A percentile compares a stretch with the other conserved stretches of the same genome.
These are phyloP conservation scores for Alternaria conjuncta DNA, from an alignment of 2,329 filamentous ascomycete genomes.

Conservation along the genomic window DNA sequence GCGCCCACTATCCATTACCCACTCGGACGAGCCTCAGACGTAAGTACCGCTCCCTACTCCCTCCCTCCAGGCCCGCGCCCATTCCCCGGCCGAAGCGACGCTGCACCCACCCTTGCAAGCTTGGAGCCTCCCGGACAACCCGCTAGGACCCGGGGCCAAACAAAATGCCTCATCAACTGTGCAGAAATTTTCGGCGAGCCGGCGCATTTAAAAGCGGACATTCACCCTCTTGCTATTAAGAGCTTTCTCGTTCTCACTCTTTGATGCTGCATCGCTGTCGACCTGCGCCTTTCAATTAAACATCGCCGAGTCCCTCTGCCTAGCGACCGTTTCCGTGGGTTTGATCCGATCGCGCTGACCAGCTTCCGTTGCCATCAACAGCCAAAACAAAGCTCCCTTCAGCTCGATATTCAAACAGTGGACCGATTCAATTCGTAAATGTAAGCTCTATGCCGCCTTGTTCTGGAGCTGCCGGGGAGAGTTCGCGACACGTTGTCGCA, in stretches of 20 bases:
- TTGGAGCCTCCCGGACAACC: conserved; percentile 31
- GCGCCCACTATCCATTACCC: neutral
- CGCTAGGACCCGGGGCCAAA: conserved; percentile 40
- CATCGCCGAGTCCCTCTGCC: conserved; percentile 29
- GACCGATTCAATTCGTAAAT: conserved; percentile 37
- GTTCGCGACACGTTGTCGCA: conserved; percentile 10
- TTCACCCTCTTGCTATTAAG: conserved; percentile 24
- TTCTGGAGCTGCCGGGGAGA: conserved; percentile 24
- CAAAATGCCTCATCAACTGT: conserved; percentile 45
- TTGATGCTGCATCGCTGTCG: conserved; percentile 40
- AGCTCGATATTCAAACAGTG: conserved; percentile 19
- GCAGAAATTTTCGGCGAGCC: conserved; percentile 44
- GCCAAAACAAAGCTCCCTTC: conserved; percentile 22
- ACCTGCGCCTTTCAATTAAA: conserved; percentile 24
- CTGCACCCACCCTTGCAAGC: conserved; percentile 26
- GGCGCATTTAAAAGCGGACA: conserved; percentile 40
- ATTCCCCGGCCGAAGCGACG: conserved; percentile 27
- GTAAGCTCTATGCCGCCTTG: conserved; percentile 34
- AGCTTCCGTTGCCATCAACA: conserved; percentile 32
- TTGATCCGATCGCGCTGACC: conserved; percentile 38
- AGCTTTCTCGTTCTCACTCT: conserved; percentile 16
- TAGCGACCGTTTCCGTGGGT: conserved; percentile 33
- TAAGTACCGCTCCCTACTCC: conserved; percentile 28
- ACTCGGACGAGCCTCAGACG: conserved; percentile 23
- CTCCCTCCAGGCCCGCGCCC: conserved; percentile 15